Evolutionary conservation across 805 yeast species (phyloP), one percentile per base, ranked within the genome.

Genomic region (Candida nonsorbophila): DNA sequence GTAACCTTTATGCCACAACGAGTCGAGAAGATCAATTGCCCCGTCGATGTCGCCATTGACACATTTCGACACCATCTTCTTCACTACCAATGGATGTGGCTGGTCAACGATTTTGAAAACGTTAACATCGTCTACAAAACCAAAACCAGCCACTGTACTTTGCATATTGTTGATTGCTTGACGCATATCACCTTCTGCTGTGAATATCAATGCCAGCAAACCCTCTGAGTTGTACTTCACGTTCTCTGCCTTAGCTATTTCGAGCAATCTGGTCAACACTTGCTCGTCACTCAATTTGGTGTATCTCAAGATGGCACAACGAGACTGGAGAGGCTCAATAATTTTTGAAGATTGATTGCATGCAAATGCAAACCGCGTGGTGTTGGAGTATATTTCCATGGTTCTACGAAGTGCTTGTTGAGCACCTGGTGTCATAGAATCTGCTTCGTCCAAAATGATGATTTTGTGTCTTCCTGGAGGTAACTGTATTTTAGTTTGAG

Each of bases 151-250:
- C 18, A 80, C 90, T 0, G 97, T 87, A 47, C 94, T 80, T 52
- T 92, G 98, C 35, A 92, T 54, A 55, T 92, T 92, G 51, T 92
- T 92, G 27, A 92, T 74, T 0, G 97, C 98, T 56, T 92, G 98
- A 55, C 98, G 77, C 98, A 92, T 90, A 52, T 92, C 98, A 36
- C 98, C 98, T 51, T 92, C 98, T 0, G 96, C 94, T 0, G 97
- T 81, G 59, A 92, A 92, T 10, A 92, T 77, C 35, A 92, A 69
- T 0, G 98, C 97, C 42, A 86, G 86, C 20, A 92, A 58, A 0
- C 98, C 98, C 53, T 86, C 96, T 37, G 86, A 84, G 11, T 88
- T 76, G 55, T 75, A 84, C 47, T 85, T 66, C 9, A 90, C 83
- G 24, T 76, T 53, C 53, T 92, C 97, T 3, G 56, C 46, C 41